Evolutionary conservation across 1,139 yeast genomes (phyloP).

Genomic region (Entelexis paramagnoliae): DNA sequence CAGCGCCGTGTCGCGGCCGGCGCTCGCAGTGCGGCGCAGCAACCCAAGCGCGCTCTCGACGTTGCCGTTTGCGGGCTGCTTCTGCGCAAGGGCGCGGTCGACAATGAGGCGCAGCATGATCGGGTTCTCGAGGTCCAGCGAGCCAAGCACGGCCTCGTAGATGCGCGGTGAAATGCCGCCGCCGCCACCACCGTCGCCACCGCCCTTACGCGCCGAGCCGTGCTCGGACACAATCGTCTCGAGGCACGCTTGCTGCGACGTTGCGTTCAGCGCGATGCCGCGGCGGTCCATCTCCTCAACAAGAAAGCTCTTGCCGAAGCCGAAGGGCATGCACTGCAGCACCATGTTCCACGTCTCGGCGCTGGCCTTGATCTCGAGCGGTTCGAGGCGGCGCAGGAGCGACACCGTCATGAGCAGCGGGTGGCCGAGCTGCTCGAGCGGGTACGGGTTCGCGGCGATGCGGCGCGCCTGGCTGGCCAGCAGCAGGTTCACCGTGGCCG

Average conservation of each 20-base stretch:
- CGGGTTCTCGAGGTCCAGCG: constrained; percentile 9
- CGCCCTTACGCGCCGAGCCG: not conserved
- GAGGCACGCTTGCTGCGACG: constrained; percentile 8
- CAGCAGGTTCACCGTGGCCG: constrained; percentile 16
- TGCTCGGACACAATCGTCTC: constrained; percentile 7
- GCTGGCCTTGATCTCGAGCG: constrained; percentile 12
- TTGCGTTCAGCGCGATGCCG: constrained; percentile 13
- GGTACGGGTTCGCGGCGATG: constrained; percentile 16
- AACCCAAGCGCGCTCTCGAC: constrained; percentile 8
- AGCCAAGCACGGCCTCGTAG: constrained; percentile 3
- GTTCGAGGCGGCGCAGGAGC: constrained; percentile 8
- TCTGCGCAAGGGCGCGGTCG: not conserved
- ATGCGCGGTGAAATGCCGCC: not conserved
- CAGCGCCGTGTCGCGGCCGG: constrained; percentile 1
- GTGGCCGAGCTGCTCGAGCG: constrained; percentile 11
- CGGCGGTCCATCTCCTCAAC: constrained; percentile 23
- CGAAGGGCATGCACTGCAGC: constrained; percentile 22
- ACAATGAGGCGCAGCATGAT: constrained; percentile 5
- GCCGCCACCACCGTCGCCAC: no score
- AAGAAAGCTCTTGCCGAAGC: constrained; percentile 23
- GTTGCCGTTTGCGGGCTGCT: constrained; percentile 7
- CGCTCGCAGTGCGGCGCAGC: not conserved
- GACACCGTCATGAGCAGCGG: constrained; percentile 15
- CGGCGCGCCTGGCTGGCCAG: constrained; percentile 14
- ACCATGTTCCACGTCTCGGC: constrained; percentile 21